phyloP scores from a whole-genome alignment of 1,139 yeast species.

The Blastobotrys illinoisensis region DNA sequence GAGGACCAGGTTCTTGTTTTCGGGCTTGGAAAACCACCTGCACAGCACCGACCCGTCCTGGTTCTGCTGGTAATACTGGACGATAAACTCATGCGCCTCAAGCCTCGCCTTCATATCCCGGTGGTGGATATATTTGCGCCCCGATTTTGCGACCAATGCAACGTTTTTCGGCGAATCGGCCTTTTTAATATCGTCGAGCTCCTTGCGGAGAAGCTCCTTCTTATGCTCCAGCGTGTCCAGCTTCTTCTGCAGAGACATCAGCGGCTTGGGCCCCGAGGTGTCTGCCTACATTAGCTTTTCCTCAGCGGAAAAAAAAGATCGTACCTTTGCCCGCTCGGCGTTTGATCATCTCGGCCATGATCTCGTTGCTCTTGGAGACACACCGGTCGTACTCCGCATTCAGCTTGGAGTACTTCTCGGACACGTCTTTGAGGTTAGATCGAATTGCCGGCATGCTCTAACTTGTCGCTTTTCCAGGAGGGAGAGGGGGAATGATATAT shows the following conservation, averaged over 20 bases:
- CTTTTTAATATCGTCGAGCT: neutral
- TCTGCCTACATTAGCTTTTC: neutral
- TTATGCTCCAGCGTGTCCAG: slow-evolving; percentile 4
- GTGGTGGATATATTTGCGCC: neutral
- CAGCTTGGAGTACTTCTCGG: neutral
- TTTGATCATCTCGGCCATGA: slow-evolving; percentile 8
- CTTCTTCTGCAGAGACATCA: slow-evolving; percentile 5
- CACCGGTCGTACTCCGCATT: neutral
- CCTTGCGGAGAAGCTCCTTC: neutral
- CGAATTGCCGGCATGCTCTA: neutral
- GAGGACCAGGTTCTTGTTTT: neutral
- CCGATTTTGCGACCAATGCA: neutral
- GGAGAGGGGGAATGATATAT: neutral
- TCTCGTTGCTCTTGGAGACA: slow-evolving; percentile 1
- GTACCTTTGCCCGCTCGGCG: slow-evolving; percentile 8
- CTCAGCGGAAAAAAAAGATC: neutral
- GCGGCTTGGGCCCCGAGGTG: slow-evolving; percentile 4
- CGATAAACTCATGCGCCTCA: slow-evolving; percentile 4
- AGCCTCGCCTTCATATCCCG: neutral
- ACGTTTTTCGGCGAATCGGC: neutral
- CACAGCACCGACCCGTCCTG: slow-evolving; percentile 4
- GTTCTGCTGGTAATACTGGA: slow-evolving; percentile 2
- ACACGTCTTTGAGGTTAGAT: neutral
- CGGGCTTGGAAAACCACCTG: slow-evolving; percentile 2
- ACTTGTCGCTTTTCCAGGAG: neutral